phyloP scores from a whole-genome alignment of 441 rosid genomes.

The Croton setiger region DNA sequence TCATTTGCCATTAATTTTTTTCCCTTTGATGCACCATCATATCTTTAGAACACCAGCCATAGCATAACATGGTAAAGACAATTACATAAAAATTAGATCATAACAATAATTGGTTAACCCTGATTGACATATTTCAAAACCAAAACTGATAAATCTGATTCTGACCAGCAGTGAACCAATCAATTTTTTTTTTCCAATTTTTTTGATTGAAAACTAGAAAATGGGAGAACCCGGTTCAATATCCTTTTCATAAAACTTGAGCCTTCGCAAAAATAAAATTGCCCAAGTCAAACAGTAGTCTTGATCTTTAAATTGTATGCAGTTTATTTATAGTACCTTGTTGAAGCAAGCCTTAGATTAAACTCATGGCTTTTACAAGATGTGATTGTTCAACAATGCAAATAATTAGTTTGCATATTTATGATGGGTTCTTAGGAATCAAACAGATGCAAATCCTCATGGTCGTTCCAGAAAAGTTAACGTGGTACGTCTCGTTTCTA shows the following conservation, averaged over 20 bases:
- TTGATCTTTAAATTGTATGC: background rate
- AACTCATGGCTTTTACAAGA: no score
- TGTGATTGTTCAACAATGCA: background rate
- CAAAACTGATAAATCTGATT: no score
- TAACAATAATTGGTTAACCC: no score
- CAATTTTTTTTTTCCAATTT: no score
- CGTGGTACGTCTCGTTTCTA: slow-evolving; percentile 37
- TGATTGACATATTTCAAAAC: no score
- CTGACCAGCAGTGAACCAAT: no score
- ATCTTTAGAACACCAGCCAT: background rate
- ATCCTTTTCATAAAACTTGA: no score
- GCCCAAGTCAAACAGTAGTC: no score
- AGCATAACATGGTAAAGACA: background rate
- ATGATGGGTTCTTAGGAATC: slow-evolving; percentile 31
- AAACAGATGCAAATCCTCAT: slow-evolving; percentile 25
- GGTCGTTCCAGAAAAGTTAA: slow-evolving; percentile 35
- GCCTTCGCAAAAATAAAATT: no score
- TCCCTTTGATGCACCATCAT: background rate
- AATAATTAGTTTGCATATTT: slow-evolving; percentile 12
- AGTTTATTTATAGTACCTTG: background rate
- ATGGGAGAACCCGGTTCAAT: no score
- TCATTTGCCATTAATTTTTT: background rate
- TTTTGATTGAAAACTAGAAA: no score
- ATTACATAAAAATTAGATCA: background rate
- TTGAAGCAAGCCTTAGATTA: background rate